A percentile compares a stretch with the other conserved stretches of the same genome.
Evolutionary conservation across 2,329 filamentous ascomycete species (phyloP).

Genomic region (Biscogniauxia marginata): DNA sequence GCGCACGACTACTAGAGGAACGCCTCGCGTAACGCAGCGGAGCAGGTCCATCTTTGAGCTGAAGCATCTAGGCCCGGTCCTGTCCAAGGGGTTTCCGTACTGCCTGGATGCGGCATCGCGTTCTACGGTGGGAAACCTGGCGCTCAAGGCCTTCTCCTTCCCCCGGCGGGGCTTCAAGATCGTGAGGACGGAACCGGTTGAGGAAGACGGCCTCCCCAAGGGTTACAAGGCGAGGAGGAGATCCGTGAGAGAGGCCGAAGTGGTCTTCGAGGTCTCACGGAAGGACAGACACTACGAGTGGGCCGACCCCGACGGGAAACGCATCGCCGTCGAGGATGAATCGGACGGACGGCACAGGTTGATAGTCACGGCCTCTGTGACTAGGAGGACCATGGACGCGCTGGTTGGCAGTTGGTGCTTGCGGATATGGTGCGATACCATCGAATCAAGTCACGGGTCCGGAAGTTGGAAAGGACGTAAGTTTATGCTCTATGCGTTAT

Average conservation of each 20-base stretch:
- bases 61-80: constrained; percentile 21
- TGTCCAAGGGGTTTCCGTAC: constrained; percentile 22
- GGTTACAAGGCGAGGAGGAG: constrained; percentile 18
- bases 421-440: not conserved
- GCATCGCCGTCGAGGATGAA: not conserved
- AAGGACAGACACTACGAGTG: constrained; percentile 7
- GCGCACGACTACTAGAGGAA: constrained; percentile 10
- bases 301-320: not conserved
- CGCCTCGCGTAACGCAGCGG: constrained; percentile 17
- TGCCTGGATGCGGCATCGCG: constrained; percentile 19
- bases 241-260: constrained; percentile 14
- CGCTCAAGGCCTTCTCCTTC: constrained; percentile 15
- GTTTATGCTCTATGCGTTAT: not conserved
- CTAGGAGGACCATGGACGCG: not conserved
- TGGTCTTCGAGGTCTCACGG: constrained; percentile 20
- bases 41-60: constrained; percentile 22
- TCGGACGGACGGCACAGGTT: not conserved
- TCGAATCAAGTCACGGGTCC: not conserved
- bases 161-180: constrained; percentile 16
- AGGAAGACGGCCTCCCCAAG: constrained; percentile 19
- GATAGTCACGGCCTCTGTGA: not conserved
- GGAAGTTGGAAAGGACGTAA: not conserved
- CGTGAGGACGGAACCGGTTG: constrained; percentile 10
- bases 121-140: constrained; percentile 15
- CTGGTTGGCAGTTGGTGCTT: constrained; percentile 1